Base-by-base conservation (phyloP, 352 stramenopile species). In the Globisporangium irregulare region DNA sequence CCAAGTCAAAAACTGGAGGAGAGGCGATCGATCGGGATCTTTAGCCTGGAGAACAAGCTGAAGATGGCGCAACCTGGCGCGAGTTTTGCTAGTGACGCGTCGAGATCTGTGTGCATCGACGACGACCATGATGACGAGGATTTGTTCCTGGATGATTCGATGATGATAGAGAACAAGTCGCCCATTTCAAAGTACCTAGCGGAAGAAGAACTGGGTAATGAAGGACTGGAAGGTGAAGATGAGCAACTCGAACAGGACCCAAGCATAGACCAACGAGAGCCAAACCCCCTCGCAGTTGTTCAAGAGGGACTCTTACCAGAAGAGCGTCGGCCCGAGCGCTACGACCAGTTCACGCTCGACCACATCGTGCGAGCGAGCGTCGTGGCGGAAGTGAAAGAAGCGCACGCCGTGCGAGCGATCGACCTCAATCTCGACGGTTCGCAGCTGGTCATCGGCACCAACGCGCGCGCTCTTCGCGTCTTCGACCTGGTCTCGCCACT, bases 391-490 rank as follows among this genome's bases (percentile, higher is more conserved):
- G 78, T 79, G 20, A 76, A 74, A 51, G 82, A 91, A 63, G 73
- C 73, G 1, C 81, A 90, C 55, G 81, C 82, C 2, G 75, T 88
- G 2, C 82, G 82, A 0, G 82, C 81, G 2, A 73, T 92, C 43
- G 81, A 84, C 41, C 69, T 86, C 6, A 67, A 79, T 46, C 58
- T 69, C 0, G 73, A 69, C 36, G 81, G 82, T 14, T 64, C 51
- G 6, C 73, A 84, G 24, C 61, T 90, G n/a, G 77, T 75, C 24
- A 80, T 92, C 50, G 84, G 84, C 14, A 91, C 81, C 3, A 91
- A 92, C 50, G 79, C 82, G 4, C 73, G 84, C 22, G 80, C 82
- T 0, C 58, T 91, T 0, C 76, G 82, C 1, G 61, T 92, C 14
- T 84, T 92, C 24, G 79, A 86, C 41, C 62, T 90, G 20, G 70